Conservation (phyloP, 2,329 filamentous ascomycete genomes). For the Xylaria sp. region DNA sequence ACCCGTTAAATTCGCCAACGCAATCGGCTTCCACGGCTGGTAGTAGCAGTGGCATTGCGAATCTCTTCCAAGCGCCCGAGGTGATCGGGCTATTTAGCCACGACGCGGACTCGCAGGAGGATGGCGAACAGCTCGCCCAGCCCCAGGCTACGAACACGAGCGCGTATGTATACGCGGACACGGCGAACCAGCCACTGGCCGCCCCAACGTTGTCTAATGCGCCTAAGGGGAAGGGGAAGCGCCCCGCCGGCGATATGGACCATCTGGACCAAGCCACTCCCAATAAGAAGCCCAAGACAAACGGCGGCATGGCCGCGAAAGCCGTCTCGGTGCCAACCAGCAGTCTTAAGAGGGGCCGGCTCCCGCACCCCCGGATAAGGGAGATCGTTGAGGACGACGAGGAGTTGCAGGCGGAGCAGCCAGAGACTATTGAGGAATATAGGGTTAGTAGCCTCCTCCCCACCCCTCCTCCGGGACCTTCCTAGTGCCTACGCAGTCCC, state of each 20-base stretch:
- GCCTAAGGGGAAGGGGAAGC: not conserved
- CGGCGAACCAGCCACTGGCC: not conserved
- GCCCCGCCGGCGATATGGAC: not conserved
- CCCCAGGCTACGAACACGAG: not conserved
- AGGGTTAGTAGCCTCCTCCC: not conserved
- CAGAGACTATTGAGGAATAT: not conserved
- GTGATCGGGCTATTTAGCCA: constrained; percentile 3
- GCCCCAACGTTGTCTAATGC: not conserved
- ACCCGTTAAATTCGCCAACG: constrained; percentile 9
- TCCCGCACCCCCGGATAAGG: not conserved
- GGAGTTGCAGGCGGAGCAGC: not conserved
- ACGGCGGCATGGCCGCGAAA: not conserved
- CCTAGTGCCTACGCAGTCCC: not conserved
- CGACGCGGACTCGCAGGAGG: not conserved
- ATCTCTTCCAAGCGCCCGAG: constrained; percentile 2
- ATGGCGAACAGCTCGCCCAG: not conserved
- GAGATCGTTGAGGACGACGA: not conserved
- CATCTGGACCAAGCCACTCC: not conserved
- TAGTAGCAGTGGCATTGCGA: constrained; percentile 1
- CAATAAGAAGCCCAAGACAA: not conserved
- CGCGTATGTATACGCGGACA: constrained; percentile 1
- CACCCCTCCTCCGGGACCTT: too few relatives aligned
- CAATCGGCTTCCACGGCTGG: constrained; percentile 10
- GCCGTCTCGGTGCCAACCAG: not conserved
- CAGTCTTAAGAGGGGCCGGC: not conserved